These are phyloP conservation scores for Diplogelasinospora grovesii DNA, from an alignment of 495 filamentous ascomycete genomes.

Conservation along the genomic window DNA sequence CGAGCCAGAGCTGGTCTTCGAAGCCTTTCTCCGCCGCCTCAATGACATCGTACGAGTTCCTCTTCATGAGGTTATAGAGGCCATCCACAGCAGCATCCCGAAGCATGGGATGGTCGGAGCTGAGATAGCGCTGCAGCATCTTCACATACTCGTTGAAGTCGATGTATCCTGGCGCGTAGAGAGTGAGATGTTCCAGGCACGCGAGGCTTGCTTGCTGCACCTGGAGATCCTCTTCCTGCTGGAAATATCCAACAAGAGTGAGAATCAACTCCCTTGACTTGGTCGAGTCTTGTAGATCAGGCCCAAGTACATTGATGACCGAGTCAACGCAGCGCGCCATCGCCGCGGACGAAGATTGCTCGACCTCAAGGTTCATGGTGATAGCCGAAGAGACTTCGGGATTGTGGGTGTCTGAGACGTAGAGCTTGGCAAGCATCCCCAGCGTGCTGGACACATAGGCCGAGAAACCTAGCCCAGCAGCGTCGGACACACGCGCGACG, in stretches of 20 bases:
- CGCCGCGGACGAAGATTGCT: conserved; percentile 70
- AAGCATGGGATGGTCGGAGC: conserved; percentile 57
- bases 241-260: conserved; percentile 76
- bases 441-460: conserved; percentile 83
- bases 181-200: conserved; percentile 83
- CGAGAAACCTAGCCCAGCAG: conserved; percentile 87
- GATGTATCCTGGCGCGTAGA: conserved; percentile 85
- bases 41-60: conserved; percentile 75
- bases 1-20: conserved; percentile 88
- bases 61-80: conserved; percentile 90
- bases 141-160: conserved; percentile 78
- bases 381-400: conserved; percentile 68
- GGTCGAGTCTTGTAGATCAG: conserved; percentile 88
- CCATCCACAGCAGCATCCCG: conserved; percentile 79
- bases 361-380: conserved; percentile 83
- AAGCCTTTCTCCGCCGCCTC: conserved; percentile 63
- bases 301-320: conserved; percentile 89
- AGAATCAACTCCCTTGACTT: conserved; percentile 88
- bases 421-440: conserved; percentile 88
- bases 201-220: conserved; percentile 69
- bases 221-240: conserved; percentile 66
- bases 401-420: conserved; percentile 85
- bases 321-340: conserved; percentile 89
- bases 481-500: conserved; percentile 80
- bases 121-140: conserved; percentile 68